Conservation (phyloP, 768 basidiomycete species). For the Mycena belliarum region DNA sequence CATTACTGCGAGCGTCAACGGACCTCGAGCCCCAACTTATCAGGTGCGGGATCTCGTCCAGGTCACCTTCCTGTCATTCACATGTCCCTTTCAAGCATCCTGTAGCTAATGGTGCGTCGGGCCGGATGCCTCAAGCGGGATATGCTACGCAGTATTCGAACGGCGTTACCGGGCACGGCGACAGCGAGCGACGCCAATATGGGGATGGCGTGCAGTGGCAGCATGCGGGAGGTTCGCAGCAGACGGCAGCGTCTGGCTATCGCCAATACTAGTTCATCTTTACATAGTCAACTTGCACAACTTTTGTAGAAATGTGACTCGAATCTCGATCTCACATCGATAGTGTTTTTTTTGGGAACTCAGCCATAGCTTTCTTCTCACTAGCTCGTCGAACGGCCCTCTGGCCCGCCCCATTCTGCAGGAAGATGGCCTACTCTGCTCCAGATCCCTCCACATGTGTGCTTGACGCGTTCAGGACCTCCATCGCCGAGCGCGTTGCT, state of each 20-base stretch:
- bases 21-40: conserved; percentile 1
- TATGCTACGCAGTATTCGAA: conserved; percentile 8
- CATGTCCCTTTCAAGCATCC: neutral
- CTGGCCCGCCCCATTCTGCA: neutral
- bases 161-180: neutral
- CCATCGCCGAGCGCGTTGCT: conserved; percentile 73
- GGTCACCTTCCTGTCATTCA: neutral
- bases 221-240: conserved; percentile 10
- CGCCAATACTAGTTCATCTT: conserved; percentile 4
- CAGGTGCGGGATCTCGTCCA: neutral
- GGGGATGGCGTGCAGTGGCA: conserved; percentile 7
- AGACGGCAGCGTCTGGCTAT: conserved; percentile 13
- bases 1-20: conserved; percentile 1
- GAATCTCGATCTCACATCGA: conserved; percentile 15
- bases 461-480: conserved; percentile 78
- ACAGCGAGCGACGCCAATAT: conserved; percentile 5
- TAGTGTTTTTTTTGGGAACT: neutral
- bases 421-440: conserved; percentile 33
- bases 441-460: conserved; percentile 66
- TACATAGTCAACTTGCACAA: too few relatives aligned
- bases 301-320: neutral
- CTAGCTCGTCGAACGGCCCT: neutral
- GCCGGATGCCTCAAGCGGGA: neutral
- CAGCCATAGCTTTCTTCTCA: conserved; percentile 8
- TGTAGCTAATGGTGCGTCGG: neutral